Conservation (phyloP, 768 basidiomycete species). For the Boletellus emodensis region DNA sequence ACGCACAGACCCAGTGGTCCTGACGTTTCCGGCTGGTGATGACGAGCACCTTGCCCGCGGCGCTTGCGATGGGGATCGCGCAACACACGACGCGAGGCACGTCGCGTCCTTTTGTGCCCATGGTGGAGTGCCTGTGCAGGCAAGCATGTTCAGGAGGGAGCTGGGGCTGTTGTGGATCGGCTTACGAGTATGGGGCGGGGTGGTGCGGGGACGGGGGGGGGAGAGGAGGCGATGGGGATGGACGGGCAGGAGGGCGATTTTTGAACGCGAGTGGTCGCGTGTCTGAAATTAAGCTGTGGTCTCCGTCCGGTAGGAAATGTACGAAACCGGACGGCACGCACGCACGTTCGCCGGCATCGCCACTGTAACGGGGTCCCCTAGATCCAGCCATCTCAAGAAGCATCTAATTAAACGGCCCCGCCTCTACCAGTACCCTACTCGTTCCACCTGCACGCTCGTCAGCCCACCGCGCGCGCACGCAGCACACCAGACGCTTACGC, state of each 20-base stretch:
- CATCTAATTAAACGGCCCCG: too few relatives aligned
- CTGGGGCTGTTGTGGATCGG: not conserved
- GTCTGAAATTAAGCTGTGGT: slow-evolving; percentile 34
- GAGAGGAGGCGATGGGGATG: not conserved
- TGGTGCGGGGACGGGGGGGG: slow-evolving; percentile 3
- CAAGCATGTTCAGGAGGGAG: not conserved
- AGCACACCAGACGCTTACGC: slow-evolving; percentile 56
- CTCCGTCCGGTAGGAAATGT: slow-evolving; percentile 18
- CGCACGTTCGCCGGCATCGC: slow-evolving; percentile 38
- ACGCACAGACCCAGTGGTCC: slow-evolving; percentile 87
- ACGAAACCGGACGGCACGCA: slow-evolving; percentile 23
- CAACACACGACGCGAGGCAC: slow-evolving; percentile 87
- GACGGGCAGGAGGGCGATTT: not conserved
- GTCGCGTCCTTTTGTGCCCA: slow-evolving; percentile 69
- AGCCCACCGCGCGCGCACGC: slow-evolving; percentile 20
- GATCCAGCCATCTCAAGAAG: slow-evolving; percentile 8
- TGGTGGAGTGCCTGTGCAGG: slow-evolving; percentile 13
- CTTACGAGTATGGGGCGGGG: slow-evolving; percentile 1
- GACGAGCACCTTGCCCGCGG: slow-evolving; percentile 74
- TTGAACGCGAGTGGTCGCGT: slow-evolving; percentile 31
- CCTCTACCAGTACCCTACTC: slow-evolving; percentile 43
- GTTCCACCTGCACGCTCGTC: slow-evolving; percentile 58
- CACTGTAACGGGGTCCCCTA: slow-evolving; percentile 19
- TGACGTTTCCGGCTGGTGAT: slow-evolving; percentile 81
- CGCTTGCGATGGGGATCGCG: slow-evolving; percentile 77